A percentile compares a stretch with the other conserved stretches of the same genome.
phyloP scores from a whole-genome alignment of 2,329 filamentous ascomycete genomes.

The Zymoseptoria brevis region DNA sequence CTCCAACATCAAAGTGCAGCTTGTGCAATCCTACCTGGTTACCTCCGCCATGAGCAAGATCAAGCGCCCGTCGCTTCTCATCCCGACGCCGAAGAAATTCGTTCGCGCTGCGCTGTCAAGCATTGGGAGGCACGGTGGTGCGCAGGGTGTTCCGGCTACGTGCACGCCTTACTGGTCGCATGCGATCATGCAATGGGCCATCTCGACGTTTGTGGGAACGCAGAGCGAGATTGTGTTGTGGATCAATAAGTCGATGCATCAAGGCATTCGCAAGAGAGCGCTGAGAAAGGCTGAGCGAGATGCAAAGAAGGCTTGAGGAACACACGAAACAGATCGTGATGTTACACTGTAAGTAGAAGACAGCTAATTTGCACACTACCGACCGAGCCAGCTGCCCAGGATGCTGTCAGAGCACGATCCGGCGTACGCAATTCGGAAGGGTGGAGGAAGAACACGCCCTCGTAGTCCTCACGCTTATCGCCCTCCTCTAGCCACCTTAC shows the following conservation, averaged over 20 bases:
- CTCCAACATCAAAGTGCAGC: constrained; percentile 77
- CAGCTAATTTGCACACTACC: not conserved
- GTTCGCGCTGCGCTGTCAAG: constrained; percentile 71
- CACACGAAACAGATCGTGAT: not conserved
- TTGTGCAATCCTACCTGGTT: constrained; percentile 86
- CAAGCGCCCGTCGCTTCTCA: constrained; percentile 64
- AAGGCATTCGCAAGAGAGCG: constrained; percentile 72
- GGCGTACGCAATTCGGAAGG: no score
- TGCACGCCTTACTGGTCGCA: constrained; percentile 94
- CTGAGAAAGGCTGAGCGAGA: constrained; percentile 78
- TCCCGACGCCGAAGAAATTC: constrained; percentile 76
- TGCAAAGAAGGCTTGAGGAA: constrained; percentile 53
- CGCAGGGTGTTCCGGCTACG: constrained; percentile 70
- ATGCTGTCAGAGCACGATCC: not conserved
- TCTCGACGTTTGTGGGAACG: constrained; percentile 54
- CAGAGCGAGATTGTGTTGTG: constrained; percentile 50
- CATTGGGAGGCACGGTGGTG: constrained; percentile 68
- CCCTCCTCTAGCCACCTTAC: no score
- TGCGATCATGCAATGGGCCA: constrained; percentile 75
- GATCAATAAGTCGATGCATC: constrained; percentile 64
- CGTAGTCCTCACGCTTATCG: no score
- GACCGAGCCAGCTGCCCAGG: not conserved
- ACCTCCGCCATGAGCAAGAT: constrained; percentile 97
- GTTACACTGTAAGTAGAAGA: not conserved
- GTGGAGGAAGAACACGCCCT: no score